Base-by-base conservation (phyloP, 805 yeast species). In the Starmerella kuoi region DNA sequence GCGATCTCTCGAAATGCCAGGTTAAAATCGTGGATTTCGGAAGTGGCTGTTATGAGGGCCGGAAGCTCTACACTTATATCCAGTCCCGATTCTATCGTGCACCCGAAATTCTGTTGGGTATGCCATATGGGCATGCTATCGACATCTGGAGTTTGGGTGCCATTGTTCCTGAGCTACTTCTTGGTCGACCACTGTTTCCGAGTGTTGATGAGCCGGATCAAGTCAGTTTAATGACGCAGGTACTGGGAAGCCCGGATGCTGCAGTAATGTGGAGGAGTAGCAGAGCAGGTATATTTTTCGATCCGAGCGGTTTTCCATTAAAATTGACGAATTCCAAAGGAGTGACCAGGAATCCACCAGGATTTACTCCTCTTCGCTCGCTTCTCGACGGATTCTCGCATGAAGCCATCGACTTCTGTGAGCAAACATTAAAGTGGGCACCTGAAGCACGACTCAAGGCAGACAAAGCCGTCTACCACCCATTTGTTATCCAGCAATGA, bases 71-170 rank as follows among this genome's bases (percentile, higher is more conserved):
- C 49, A 80, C 95, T 39, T 91, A 91, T 59, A 91, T 91, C 45
- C 94, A 96, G 62, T 85, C 95, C 20, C 76, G 98, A 55, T 91
- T 86, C 61, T 87, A 87, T 63, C 73, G 96, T 53, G 94, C 97
- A 1, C 99, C 99, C 0, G 99, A 91, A 61, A 71, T 91, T 46
- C 82, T 91, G 57, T 77, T 91, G 42, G 98, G 98, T 2, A 75
- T 87, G 45, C 72, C 78, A 30, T 91, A 91, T 61, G 76, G 93
- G 3, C 79, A 93, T 2, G 83, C 86, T 56, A 88, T 91, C 45
- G 99, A 91, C 61, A 80, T 87, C 55, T 91, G 99, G 99, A 95
- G 96, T 15, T 67, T 88, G 46, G 99, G 97, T 1, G 88, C 98
- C 66, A 95, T 91, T 27, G 65, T 91, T 46, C 95, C 96, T 12